Conservation (phyloP, 352 stramenopile genomes). For the Phytophthora pistaciae region DNA sequence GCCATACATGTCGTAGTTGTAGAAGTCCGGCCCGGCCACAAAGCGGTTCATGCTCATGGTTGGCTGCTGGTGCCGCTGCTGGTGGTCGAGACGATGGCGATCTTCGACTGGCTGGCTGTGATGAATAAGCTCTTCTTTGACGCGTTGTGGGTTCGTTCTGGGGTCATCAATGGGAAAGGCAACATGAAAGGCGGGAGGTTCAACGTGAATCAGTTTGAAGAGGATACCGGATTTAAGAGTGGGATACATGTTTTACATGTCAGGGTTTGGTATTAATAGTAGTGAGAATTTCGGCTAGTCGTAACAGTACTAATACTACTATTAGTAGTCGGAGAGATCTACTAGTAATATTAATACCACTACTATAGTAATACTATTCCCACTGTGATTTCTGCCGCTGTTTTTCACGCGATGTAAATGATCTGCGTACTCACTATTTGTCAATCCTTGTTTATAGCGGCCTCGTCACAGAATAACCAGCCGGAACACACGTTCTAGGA, state of each 20-base stretch:
- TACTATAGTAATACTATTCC: no score
- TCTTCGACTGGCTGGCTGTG: constrained; percentile 1
- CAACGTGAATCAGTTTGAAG: constrained; percentile 3
- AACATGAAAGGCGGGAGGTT: constrained; percentile 29
- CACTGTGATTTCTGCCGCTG: no score
- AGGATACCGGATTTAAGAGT: background rate
- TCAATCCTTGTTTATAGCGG: no score
- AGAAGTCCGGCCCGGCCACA: constrained; percentile 57
- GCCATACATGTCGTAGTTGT: constrained; percentile 74
- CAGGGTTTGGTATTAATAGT: no score
- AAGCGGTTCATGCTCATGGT: constrained; percentile 30
- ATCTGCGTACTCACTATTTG: no score
- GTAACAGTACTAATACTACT: no score
- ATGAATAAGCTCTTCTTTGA: background rate
- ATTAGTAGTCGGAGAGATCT: no score
- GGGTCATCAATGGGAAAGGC: constrained; percentile 29
- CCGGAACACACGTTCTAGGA: no score
- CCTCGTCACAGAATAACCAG: no score
- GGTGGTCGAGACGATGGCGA: background rate
- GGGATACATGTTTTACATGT: background rate
- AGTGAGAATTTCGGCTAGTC: no score
- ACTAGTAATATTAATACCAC: no score
- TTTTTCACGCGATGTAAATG: no score
- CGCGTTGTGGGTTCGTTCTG: constrained; percentile 4
- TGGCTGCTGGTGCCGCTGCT: background rate